Conservation (phyloP, 306 rosid species). For the Vicia villosa region DNA sequence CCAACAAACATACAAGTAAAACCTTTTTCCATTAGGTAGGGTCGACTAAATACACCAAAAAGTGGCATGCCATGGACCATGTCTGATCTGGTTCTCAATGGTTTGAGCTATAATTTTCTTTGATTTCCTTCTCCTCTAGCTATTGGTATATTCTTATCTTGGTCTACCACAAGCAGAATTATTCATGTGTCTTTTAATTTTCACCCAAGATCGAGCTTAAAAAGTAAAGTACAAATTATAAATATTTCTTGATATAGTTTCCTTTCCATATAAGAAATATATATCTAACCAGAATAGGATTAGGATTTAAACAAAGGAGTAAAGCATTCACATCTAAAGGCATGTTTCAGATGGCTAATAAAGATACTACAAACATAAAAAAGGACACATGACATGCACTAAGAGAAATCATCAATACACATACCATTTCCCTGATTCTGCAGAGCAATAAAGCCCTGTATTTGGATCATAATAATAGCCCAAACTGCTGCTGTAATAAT, state of each 20-base stretch:
- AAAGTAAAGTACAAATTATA: not conserved
- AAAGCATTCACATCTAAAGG: slow-evolving; percentile 11
- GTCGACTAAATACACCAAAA: not conserved
- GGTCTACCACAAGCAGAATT: not conserved
- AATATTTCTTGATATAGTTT: slow-evolving; percentile 5
- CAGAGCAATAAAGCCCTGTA: slow-evolving; percentile 62
- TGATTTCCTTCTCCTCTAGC: not conserved
- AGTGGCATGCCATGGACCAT: not conserved
- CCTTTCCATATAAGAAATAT: slow-evolving; percentile 19
- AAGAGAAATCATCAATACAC: slow-evolving; percentile 24
- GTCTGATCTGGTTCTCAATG: not conserved
- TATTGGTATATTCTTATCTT: not conserved
- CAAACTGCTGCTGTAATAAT: slow-evolving; percentile 67
- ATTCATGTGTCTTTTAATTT: not conserved
- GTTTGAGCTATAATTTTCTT: not conserved
- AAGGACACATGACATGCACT: slow-evolving; percentile 10
- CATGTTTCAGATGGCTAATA: not conserved
- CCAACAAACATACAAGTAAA: not conserved
- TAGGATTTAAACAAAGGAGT: not conserved
- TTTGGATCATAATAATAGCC: slow-evolving; percentile 58
- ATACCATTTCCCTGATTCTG: slow-evolving; percentile 71
- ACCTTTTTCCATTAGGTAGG: not conserved
- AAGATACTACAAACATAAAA: not conserved
- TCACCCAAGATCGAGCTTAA: not conserved
- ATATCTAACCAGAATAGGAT: not conserved